phyloP scores from a whole-genome alignment of 2,329 filamentous ascomycete species.

The Fusarium aywerte region DNA sequence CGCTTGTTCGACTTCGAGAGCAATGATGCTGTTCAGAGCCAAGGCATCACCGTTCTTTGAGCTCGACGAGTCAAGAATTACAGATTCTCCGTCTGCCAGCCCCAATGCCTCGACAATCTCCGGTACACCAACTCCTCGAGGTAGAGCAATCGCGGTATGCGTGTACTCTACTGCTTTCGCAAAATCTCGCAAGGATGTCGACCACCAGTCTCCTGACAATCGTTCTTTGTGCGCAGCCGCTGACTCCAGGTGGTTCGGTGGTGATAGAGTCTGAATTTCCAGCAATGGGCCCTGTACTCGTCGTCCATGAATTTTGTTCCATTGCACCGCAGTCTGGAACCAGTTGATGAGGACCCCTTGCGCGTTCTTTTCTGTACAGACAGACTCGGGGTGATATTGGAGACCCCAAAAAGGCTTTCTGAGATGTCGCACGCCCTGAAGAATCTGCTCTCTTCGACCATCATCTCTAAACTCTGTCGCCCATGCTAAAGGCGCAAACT shows the following conservation, averaged over 20 bases:
- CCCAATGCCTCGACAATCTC: constrained; percentile 66
- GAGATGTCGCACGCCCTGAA: constrained; percentile 81
- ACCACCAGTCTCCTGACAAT: constrained; percentile 27
- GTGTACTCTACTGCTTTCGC: constrained; percentile 48
- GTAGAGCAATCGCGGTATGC: constrained; percentile 57
- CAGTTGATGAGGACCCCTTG: constrained; percentile 76
- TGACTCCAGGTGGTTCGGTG: constrained; percentile 42
- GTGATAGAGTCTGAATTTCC: constrained; percentile 42
- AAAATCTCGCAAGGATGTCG: constrained; percentile 22
- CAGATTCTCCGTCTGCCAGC: constrained; percentile 55
- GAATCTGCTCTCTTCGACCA: constrained; percentile 60
- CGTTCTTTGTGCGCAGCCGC: constrained; percentile 30
- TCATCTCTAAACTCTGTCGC: constrained; percentile 58
- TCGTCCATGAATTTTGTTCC: constrained; percentile 59
- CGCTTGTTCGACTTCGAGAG: constrained; percentile 68
- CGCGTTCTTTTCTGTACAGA: constrained; percentile 79
- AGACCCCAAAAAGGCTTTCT: constrained; percentile 83
- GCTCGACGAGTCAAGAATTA: constrained; percentile 71
- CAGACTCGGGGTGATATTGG: constrained; percentile 91
- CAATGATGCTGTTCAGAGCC: constrained; percentile 77
- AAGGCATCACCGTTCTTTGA: constrained; percentile 57
- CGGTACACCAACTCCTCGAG: constrained; percentile 59
- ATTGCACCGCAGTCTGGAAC: constrained; percentile 73
- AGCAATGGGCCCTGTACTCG: constrained; percentile 23
- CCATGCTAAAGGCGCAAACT: constrained; percentile 72